Evolutionary conservation across 2,329 filamentous ascomycete species (phyloP), one percentile per base, ranked within the genome.

Genomic region (Lasiodiplodia gonubiensis): DNA sequence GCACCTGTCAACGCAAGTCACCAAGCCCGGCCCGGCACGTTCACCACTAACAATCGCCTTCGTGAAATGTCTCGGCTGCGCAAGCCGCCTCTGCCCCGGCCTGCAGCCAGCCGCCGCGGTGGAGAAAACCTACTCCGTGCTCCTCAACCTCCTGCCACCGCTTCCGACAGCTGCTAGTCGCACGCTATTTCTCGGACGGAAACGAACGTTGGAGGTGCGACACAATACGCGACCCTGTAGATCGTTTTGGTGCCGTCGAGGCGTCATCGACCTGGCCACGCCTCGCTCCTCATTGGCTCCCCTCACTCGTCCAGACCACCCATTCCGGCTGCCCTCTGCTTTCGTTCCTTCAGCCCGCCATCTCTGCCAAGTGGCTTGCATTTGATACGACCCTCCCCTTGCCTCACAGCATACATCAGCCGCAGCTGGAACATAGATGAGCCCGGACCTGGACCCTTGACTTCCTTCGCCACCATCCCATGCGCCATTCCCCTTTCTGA

Each of bases 161-260:
- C 59, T 51, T 37, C 23, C 59, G 21, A 23, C 35, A 8, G 4
- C 21, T 21, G 30, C 30, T 10, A 33, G 30, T 8, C 48, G 48
- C 21, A n/a, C 49, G 49, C n/a, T 25, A 33, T 33, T 33, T 33
- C 30, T 33, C 7, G 25, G 39, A 30, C 30, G 27, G 42, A 27
- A 35, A 37, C 46, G 25, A 37, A 35, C 59, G 30, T 51, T 63
- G 30, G 23, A 46, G 5, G 59, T 51, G 59, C 59, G 14, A 49
- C 57, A 42, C 57, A 33, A 49, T 48, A 27, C 57, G 42, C 57
- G 57, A 61, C 57, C 57, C 57, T 61, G 57, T 48, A 48, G 35
- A 48, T 67, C 64, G 64, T 46, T 60, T 61, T 67, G 46, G 65
- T 60, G 48, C 48, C 53, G 55, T 67, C 65, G 48, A 67, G 23